These are phyloP conservation scores for Mortierella sp. DNA, from an alignment of 371 early-diverging fungal genomes.

Conservation along the genomic window DNA sequence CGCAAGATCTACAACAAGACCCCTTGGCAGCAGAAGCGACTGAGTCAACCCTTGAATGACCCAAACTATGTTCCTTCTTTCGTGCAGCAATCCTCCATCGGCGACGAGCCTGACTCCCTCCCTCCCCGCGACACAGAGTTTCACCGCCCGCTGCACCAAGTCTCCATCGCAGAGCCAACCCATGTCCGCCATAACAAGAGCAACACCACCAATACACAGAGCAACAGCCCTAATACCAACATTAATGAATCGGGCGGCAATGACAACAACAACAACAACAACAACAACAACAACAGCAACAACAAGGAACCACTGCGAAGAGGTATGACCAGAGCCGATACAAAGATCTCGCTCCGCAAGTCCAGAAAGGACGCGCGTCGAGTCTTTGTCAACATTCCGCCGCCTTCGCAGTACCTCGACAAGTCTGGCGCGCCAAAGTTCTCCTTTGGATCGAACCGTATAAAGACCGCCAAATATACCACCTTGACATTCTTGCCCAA, in stretches of 20 bases:
- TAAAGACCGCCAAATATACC: slow-evolving; percentile 95
- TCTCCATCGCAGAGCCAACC: slow-evolving; percentile 29
- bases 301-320: slow-evolving; percentile 17
- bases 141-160: slow-evolving; percentile 21
- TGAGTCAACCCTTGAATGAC: slow-evolving; percentile 38
- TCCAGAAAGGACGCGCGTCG: slow-evolving; percentile 59
- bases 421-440: slow-evolving; percentile 61
- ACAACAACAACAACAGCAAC: slow-evolving; percentile 3
- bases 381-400: slow-evolving; percentile 73
- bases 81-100: slow-evolving; percentile 23
- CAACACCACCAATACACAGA: background rate
- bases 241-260: background rate
- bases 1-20: slow-evolving; percentile 39
- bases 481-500: slow-evolving; percentile 92
- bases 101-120: slow-evolving; percentile 2
- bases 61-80: slow-evolving; percentile 36
- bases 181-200: background rate
- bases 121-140: background rate
- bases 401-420: slow-evolving; percentile 66
- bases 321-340: slow-evolving; percentile 45
- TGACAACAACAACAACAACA: slow-evolving; percentile 3
- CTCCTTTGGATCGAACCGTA: slow-evolving; percentile 69
- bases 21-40: slow-evolving; percentile 44
- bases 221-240: background rate
- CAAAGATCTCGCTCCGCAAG: slow-evolving; percentile 52